phyloP scores from a whole-genome alignment of 2,329 filamentous ascomycete genomes.

The Tetracladium maxilliforme region DNA sequence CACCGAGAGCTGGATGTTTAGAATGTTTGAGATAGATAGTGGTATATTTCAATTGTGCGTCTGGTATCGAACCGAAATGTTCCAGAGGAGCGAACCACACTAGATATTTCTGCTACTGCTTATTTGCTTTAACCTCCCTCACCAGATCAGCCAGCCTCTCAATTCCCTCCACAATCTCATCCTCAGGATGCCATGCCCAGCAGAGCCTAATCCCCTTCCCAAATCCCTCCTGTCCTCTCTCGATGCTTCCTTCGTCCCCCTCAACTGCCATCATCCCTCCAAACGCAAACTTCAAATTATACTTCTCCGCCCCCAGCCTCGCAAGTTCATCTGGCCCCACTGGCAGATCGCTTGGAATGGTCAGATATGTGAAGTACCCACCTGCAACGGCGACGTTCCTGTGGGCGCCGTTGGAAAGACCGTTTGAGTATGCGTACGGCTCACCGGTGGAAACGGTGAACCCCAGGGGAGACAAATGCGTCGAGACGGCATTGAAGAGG shows the following conservation, averaged over 20 bases:
- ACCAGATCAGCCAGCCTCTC: slow-evolving; percentile 22
- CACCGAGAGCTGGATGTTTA: too few relatives aligned
- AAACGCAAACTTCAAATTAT: slow-evolving; percentile 36
- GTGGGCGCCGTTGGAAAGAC: too few relatives aligned
- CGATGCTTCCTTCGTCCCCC: slow-evolving; percentile 16
- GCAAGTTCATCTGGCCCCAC: slow-evolving; percentile 29
- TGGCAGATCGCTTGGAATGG: slow-evolving; percentile 25
- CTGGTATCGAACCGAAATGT: too few relatives aligned
- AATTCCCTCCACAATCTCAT: slow-evolving; percentile 37
- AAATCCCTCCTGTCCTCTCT: slow-evolving; percentile 20
- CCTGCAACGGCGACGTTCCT: slow-evolving; percentile 21
- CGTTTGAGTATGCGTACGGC: slow-evolving; percentile 1
- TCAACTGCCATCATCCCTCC: slow-evolving; percentile 39
- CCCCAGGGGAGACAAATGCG: slow-evolving; percentile 9
- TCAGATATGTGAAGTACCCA: slow-evolving; percentile 53
- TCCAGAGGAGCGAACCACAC: too few relatives aligned
- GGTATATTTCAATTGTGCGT: too few relatives aligned
- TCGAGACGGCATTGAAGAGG: slow-evolving; percentile 8
- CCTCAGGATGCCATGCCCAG: slow-evolving; percentile 42
- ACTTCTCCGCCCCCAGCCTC: slow-evolving; percentile 30
- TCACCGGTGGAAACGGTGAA: slow-evolving; percentile 6
- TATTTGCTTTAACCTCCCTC: slow-evolving; percentile 3
- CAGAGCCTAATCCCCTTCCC: slow-evolving; percentile 34
- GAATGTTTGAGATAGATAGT: too few relatives aligned
- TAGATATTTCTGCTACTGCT: slow-evolving; percentile 1